Percentiles rank a stretch among this genome's conserved stretches.
phyloP scores from a whole-genome alignment of 164 flowering plant species.

The Platanus orientalis region DNA sequence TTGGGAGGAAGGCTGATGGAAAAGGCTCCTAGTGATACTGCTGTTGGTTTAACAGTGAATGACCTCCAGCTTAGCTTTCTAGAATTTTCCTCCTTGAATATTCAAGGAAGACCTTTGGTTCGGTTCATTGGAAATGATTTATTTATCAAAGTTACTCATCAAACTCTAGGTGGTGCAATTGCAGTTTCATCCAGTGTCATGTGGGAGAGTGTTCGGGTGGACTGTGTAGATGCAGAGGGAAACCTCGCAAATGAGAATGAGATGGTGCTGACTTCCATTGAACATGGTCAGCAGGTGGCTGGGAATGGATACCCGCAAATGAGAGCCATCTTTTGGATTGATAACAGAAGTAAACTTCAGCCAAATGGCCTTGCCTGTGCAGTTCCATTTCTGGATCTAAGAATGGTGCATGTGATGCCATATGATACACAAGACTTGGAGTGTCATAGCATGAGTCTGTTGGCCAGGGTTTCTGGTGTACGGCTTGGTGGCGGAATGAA shows the following conservation, averaged over 20 bases:
- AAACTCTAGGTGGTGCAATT: slow-evolving; percentile 93
- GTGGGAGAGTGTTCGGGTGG: slow-evolving; percentile 77
- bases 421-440: slow-evolving; percentile 54
- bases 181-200: slow-evolving; percentile 67
- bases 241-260: slow-evolving; percentile 31
- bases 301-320: slow-evolving; percentile 57
- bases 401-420: slow-evolving; percentile 71
- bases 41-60: slow-evolving; percentile 58
- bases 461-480: slow-evolving; percentile 77
- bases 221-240: slow-evolving; percentile 65
- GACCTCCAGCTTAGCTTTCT: slow-evolving; percentile 76
- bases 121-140: slow-evolving; percentile 70
- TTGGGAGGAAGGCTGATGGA: slow-evolving; percentile 50
- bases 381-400: slow-evolving; percentile 67
- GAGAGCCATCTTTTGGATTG: slow-evolving; percentile 86
- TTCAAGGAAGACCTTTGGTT: slow-evolving; percentile 69
- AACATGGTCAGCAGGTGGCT: slow-evolving; percentile 24
- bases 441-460: slow-evolving; percentile 68
- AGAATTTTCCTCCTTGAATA: slow-evolving; percentile 46
- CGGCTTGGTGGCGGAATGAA: slow-evolving; percentile 98
- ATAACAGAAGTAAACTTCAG: slow-evolving; percentile 32
- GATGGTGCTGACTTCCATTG: slow-evolving; percentile 14
- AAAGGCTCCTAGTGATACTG: slow-evolving; percentile 90
- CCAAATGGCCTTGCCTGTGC: slow-evolving; percentile 16
- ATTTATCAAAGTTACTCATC: slow-evolving; percentile 65